These are phyloP conservation scores for Dovyalis caffra DNA, from an alignment of 345 rosid species.

Conservation along the genomic window DNA sequence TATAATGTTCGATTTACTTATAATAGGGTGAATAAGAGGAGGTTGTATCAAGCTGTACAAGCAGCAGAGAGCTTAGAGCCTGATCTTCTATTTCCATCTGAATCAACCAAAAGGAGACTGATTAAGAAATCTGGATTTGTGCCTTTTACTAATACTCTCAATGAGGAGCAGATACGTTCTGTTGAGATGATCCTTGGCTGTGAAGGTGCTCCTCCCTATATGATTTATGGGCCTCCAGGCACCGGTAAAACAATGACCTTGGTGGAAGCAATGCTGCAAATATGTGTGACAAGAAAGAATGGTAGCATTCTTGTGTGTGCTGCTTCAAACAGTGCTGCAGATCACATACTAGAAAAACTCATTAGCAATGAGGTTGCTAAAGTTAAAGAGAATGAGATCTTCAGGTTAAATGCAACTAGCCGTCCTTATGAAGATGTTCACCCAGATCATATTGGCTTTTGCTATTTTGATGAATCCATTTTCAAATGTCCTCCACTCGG, in stretches of 20 bases:
- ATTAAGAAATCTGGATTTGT: conserved; percentile 39
- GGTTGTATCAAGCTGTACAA: conserved; percentile 71
- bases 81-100: conserved; percentile 62
- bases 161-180: conserved; percentile 69
- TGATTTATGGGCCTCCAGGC: conserved; percentile 94
- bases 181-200: conserved; percentile 72
- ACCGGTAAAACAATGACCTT: conserved; percentile 87
- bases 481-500: conserved; percentile 66
- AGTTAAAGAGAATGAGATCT: conserved; percentile 54
- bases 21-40: conserved; percentile 62
- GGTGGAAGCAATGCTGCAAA: conserved; percentile 75
- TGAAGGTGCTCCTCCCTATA: conserved; percentile 77
- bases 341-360: conserved; percentile 63
- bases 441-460: conserved; percentile 56
- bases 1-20: conserved; percentile 68
- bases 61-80: conserved; percentile 44
- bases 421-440: conserved; percentile 66
- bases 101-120: conserved; percentile 34
- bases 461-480: conserved; percentile 56
- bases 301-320: conserved; percentile 74
- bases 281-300: conserved; percentile 39
- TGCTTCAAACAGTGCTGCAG: conserved; percentile 89
- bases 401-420: conserved; percentile 78
- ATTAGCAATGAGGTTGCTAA: conserved; percentile 41
- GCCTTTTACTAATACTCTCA: conserved; percentile 55